Percentiles rank a stretch among this genome's conserved stretches.
phyloP scores from a whole-genome alignment of 495 filamentous ascomycete species.

The Chaetomium cochliodes region DNA sequence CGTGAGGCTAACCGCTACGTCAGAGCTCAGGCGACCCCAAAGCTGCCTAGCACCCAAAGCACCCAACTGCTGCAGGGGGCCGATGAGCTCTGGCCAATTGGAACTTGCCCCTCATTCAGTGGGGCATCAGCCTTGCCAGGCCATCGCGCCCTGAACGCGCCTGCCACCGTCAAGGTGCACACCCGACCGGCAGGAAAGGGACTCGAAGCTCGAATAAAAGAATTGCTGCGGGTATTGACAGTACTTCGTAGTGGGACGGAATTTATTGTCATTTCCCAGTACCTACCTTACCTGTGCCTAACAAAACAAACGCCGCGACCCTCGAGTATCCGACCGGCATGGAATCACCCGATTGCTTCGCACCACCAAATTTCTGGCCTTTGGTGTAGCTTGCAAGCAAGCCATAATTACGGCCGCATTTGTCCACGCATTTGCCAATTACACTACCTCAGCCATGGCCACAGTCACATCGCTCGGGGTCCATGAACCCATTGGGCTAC shows the following conservation, averaged over 20 bases:
- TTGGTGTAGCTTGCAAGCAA: slow-evolving; percentile 13
- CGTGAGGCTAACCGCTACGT: slow-evolving; percentile 26
- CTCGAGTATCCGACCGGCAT: not conserved
- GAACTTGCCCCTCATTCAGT: slow-evolving; percentile 20
- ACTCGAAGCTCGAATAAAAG: not conserved
- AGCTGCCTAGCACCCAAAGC: not conserved
- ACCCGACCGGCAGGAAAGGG: too few relatives aligned
- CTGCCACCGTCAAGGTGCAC: slow-evolving; percentile 11
- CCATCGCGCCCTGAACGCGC: slow-evolving; percentile 18
- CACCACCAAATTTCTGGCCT: not conserved
- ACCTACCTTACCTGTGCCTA: too few relatives aligned
- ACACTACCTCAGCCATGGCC: slow-evolving; percentile 62
- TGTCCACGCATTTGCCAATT: too few relatives aligned
- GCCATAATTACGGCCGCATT: slow-evolving; percentile 10
- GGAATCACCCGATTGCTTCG: not conserved
- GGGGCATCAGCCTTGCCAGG: slow-evolving; percentile 21
- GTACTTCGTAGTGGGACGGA: too few relatives aligned
- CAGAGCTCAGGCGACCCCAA: slow-evolving; percentile 23
- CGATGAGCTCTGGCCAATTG: slow-evolving; percentile 31
- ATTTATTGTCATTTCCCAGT: too few relatives aligned
- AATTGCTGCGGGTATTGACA: not conserved
- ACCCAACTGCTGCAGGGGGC: slow-evolving; percentile 17
- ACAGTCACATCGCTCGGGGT: slow-evolving; percentile 82
- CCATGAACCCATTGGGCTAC: slow-evolving; percentile 78
- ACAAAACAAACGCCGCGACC: not conserved